Evolutionary conservation across 2,329 filamentous ascomycete genomes (phyloP).

Genomic region (Spiromastix sp.): DNA sequence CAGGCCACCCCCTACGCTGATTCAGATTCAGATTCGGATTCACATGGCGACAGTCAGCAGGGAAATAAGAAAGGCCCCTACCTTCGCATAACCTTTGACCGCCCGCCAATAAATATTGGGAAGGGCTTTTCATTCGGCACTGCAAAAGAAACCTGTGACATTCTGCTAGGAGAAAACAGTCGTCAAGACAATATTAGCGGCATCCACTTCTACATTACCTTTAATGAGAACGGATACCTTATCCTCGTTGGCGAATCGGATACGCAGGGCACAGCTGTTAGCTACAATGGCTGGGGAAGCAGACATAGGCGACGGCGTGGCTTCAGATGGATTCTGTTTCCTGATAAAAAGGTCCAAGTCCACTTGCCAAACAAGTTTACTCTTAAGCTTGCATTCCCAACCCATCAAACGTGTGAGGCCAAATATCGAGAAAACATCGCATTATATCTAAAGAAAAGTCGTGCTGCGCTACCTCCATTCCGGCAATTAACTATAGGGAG

Average conservation of each 20-base stretch:
- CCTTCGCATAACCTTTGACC: not conserved
- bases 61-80: not conserved
- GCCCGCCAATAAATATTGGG: not conserved
- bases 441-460: not conserved
- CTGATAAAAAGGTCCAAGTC: too few relatives aligned
- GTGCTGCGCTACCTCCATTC: not conserved
- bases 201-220: slow-evolving; percentile 2
- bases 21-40: not conserved
- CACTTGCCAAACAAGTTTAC: not conserved
- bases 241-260: not conserved
- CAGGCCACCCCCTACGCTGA: not conserved
- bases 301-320: too few relatives aligned
- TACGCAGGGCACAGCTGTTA: not conserved
- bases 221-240: slow-evolving; percentile 1
- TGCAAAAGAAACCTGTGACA: slow-evolving; percentile 3
- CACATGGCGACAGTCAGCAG: too few relatives aligned
- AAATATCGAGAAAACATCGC: slow-evolving; percentile 1
- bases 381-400: not conserved
- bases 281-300: slow-evolving; percentile 1
- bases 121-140: slow-evolving; percentile 7
- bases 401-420: not conserved
- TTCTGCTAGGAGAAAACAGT: slow-evolving; percentile 1
- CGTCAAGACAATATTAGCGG: not conserved
- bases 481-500: not conserved
- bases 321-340: too few relatives aligned